phyloP scores from a whole-genome alignment of 225 moss, liverwort and hornwort genomes.

The Pseudisothecium myosuroides region DNA sequence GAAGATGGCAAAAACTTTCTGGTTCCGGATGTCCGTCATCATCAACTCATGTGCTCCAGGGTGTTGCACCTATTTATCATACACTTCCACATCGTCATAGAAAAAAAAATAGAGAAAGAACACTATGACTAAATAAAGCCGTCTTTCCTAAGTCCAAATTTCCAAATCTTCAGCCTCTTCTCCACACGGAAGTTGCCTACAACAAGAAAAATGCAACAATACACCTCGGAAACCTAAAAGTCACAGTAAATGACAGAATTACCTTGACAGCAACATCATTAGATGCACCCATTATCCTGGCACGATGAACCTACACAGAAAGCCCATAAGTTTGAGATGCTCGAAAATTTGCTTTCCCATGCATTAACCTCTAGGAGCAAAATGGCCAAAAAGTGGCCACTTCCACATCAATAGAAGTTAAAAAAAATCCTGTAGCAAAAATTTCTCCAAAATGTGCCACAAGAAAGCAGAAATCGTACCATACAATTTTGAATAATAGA shows the following conservation, averaged over 20 bases:
- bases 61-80: slow-evolving; percentile 67
- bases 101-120: background rate
- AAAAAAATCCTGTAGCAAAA: background rate
- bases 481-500: background rate
- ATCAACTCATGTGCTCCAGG: slow-evolving; percentile 95
- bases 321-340: background rate
- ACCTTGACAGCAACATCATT: slow-evolving; percentile 93
- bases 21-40: slow-evolving; percentile 98
- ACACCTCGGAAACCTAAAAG: background rate
- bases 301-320: slow-evolving; percentile 79
- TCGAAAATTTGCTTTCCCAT: background rate
- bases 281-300: slow-evolving; percentile 56
- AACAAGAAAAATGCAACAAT: background rate
- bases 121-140: background rate
- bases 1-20: slow-evolving; percentile 70
- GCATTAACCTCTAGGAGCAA: too few relatives aligned
- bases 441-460: background rate
- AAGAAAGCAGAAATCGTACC: background rate
- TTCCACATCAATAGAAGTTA: background rate
- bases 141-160: background rate
- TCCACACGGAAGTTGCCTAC: background rate
- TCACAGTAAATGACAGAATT: background rate
- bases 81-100: background rate
- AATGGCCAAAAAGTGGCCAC: background rate
- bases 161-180: background rate